phyloP scores from a whole-genome alignment of 805 yeast genomes.

The Torulaspora gathmanii region DNA sequence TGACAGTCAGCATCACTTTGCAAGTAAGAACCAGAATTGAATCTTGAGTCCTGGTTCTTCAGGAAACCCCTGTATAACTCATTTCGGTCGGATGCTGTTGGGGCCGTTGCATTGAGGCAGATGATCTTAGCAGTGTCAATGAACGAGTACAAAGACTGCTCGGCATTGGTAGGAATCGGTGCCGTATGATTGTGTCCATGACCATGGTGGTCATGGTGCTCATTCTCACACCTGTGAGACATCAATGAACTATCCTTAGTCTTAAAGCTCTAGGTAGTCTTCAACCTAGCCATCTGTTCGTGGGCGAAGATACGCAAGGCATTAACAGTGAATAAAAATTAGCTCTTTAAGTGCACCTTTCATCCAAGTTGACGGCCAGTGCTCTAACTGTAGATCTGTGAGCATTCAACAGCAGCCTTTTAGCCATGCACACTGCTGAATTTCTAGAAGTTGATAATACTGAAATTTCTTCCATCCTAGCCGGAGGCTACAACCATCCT shows the following conservation, averaged over 20 bases:
- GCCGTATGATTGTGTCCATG: conserved; percentile 47
- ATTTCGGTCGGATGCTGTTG: conserved; percentile 37
- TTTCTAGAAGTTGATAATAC: conserved; percentile 57
- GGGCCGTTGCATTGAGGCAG: conserved; percentile 58
- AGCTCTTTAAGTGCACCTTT: no score
- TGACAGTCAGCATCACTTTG: conserved; percentile 81
- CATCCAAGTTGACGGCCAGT: no score
- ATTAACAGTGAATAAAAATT: no score
- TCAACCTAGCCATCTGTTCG: background rate
- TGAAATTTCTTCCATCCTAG: conserved; percentile 67
- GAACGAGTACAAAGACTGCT: conserved; percentile 60
- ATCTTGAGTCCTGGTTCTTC: conserved; percentile 47
- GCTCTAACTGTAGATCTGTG: background rate
- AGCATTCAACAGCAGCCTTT: background rate
- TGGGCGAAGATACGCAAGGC: background rate
- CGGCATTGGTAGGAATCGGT: conserved; percentile 63
- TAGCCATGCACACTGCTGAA: conserved; percentile 62
- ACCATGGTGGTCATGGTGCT: conserved; percentile 30
- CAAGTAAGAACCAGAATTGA: conserved; percentile 43
- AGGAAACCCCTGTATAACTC: conserved; percentile 46
- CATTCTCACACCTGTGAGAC: conserved; percentile 35
- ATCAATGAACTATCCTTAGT: conserved; percentile 13
- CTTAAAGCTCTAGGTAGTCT: background rate
- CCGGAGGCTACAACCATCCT: conserved; percentile 94
- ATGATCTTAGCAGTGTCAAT: conserved; percentile 57